A percentile compares a stretch with the other conserved stretches of the same genome.
These are phyloP conservation scores for Primulina huaijiensis DNA, from an alignment of 257 asterid genomes.

Conservation along the genomic window DNA sequence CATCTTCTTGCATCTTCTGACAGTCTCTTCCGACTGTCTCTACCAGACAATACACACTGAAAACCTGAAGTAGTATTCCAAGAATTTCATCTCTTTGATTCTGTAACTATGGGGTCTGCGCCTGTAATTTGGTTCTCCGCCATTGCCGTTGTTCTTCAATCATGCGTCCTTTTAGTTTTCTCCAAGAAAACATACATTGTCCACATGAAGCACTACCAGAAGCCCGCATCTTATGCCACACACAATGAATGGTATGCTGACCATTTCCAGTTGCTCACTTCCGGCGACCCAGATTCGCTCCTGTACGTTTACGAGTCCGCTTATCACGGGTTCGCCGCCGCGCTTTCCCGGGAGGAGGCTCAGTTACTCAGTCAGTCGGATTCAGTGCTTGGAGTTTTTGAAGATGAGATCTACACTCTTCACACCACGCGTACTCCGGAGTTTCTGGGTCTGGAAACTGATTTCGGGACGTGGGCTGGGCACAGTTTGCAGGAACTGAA, in stretches of 20 bases:
- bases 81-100: background rate
- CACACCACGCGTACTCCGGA: conserved; percentile 60
- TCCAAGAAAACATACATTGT: conserved; percentile 41
- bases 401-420: conserved; percentile 43
- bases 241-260: conserved; percentile 46
- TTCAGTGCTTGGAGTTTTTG: conserved; percentile 44
- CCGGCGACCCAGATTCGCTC: conserved; percentile 35
- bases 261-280: conserved; percentile 41
- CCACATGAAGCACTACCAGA: conserved; percentile 41
- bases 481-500: conserved; percentile 38
- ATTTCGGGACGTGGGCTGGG: conserved; percentile 36
- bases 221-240: conserved; percentile 36
- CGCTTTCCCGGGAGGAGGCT: conserved; percentile 37
- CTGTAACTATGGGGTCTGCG: conserved; percentile 28
- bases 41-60: background rate
- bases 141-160: conserved; percentile 24
- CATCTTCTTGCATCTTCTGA: conserved; percentile 14
- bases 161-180: conserved; percentile 20
- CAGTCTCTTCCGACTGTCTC: conserved; percentile 18
- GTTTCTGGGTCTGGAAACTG: conserved; percentile 45
- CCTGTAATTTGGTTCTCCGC: conserved; percentile 19
- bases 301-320: conserved; percentile 46
- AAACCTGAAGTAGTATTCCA: no score
- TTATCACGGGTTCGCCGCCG: conserved; percentile 48
- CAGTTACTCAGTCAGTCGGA: conserved; percentile 41